Base-by-base conservation (phyloP, 345 rosid species). In the Hevea brasiliensis region DNA sequence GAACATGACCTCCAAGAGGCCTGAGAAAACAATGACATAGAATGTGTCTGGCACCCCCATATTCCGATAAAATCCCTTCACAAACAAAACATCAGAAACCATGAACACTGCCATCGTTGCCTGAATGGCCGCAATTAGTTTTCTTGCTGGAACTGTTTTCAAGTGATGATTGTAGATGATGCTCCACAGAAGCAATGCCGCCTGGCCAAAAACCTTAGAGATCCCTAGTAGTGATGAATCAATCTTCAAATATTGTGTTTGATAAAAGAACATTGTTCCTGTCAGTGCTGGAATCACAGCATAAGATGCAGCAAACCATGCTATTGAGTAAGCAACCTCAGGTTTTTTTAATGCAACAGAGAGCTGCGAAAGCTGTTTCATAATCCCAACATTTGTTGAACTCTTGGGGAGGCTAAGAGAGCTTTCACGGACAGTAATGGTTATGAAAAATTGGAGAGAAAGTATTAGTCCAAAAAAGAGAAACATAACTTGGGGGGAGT, bases 241-340 rank as follows among this genome's bases (percentile, higher is more conserved):
- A 3, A 91, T 86, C 47, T 87, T 82, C 66, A 90, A 70, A 74
- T 82, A 21, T 67, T 89, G 84, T 8, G 97, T 92, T 80, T 92
- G 96, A 88, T 95, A 92, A 77, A 88, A 95, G 87, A 92, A 94
- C 96, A 92, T 89, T 56, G 98, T 94, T 70, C 98, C 98, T 15
- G 96, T 85, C 10, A 92, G 76, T n/a, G 81, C 85, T 21, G 98
- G 99, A 74, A 89, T 83, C 50, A 87, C 24, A 3, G 97, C 92
- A 44, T 82, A 87, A 2, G 99, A 94, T 68, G 87, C 85, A 3
- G 94, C 89, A 72, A 94, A 72, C 98, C 98, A 94, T 4, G 85
- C 74, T 42, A 94, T 78, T 11, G 98, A 82, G 75, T 77, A 76
- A 3, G 91, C 83, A 61, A 94, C 87, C 85, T 90, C 94, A 0